A percentile compares a stretch with the other conserved stretches of the same genome.
Evolutionary conservation across 2,329 filamentous ascomycete genomes (phyloP).

Genomic region (Kalmusia sp.): DNA sequence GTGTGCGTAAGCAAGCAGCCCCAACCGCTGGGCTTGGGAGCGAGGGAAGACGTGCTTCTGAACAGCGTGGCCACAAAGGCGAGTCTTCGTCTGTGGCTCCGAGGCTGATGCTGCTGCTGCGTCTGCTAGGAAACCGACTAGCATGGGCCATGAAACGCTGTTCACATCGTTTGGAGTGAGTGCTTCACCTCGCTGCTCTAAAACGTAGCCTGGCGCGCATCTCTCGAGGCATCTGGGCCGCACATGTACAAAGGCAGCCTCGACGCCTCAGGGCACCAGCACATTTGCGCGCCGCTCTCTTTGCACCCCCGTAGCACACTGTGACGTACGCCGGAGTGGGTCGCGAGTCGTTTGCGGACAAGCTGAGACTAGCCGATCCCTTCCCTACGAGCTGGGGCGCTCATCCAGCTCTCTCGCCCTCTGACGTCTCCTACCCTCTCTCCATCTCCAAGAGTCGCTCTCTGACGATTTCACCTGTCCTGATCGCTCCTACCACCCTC

Average conservation of each 20-base stretch:
- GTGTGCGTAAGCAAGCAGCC: slow-evolving; percentile 1
- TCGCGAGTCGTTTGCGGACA: slow-evolving; percentile 7
- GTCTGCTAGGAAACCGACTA: slow-evolving; percentile 14
- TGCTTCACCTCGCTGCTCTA: slow-evolving; percentile 14
- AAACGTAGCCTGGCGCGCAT: slow-evolving; percentile 17
- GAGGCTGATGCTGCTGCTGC: not conserved
- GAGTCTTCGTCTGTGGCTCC: not conserved
- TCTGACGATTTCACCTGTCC: slow-evolving; percentile 24
- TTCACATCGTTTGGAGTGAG: slow-evolving; percentile 14
- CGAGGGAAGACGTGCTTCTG: not conserved
- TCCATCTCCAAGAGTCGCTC: slow-evolving; percentile 11
- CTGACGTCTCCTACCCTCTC: slow-evolving; percentile 9
- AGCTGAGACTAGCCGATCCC: slow-evolving; percentile 25
- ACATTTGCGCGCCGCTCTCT: not conserved
- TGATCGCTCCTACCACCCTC: slow-evolving; percentile 37
- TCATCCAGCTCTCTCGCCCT: slow-evolving; percentile 23
- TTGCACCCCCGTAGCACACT: not conserved
- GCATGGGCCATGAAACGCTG: slow-evolving; percentile 18
- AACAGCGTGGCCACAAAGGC: not conserved
- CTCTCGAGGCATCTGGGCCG: not conserved
- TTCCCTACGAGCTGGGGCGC: slow-evolving; percentile 25
- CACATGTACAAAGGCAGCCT: not conserved
- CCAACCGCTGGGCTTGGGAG: not conserved
- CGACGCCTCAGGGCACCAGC: not conserved
- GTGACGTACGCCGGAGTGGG: slow-evolving; percentile 30